Base-by-base conservation (phyloP, 345 rosid genomes). In the Bretschneidera sinensis region DNA sequence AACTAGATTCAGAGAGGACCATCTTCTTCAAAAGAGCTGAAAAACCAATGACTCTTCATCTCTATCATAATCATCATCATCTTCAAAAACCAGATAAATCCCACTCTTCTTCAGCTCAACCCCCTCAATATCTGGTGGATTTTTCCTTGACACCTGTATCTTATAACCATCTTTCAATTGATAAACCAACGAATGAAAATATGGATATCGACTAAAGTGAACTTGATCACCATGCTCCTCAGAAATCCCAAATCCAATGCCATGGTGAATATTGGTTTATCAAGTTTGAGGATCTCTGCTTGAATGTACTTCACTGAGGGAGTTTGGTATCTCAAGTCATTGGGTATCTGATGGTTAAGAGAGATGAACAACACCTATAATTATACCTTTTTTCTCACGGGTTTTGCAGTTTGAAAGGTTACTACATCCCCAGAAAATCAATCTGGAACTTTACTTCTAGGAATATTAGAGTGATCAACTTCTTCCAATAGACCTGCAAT, bases 181-280 rank as follows among this genome's bases (percentile, higher is more conserved):
- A n/a, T n/a, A n/a, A n/a, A n/a, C n/a, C n/a, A n/a, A n/a, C n/a
- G n/a, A n/a, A n/a, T n/a, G n/a, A n/a, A n/a, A n/a, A n/a, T n/a
- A n/a, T n/a, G n/a, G n/a, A n/a, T n/a, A n/a, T n/a, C n/a, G n/a
- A n/a, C n/a, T n/a, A n/a, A 86, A 51, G 81, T 79, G 72, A 25
- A 89, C 73, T 24, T 86, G 85, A 65, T 81, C 81, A 22, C 61
- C 52, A 48, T 72, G 84, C 78, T 57, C 94, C 94, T 35, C 0
- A 22, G 15, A 89, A 59, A 28, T n/a, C n/a, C n/a, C n/a, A 89
- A 59, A 28, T 56, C 0, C 70, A 86, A 63, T 21, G 65, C 0
- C 22, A 70, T 67, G 16, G 21, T 52, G 48, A 0, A 9, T 54
- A 47, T 0, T 0, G 22, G 0, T 0, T 0, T 5, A 5, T 51